Evolutionary conservation across 1,284 basidiomycete species (phyloP).

Genomic region (Cystobasidium slooffiae): DNA sequence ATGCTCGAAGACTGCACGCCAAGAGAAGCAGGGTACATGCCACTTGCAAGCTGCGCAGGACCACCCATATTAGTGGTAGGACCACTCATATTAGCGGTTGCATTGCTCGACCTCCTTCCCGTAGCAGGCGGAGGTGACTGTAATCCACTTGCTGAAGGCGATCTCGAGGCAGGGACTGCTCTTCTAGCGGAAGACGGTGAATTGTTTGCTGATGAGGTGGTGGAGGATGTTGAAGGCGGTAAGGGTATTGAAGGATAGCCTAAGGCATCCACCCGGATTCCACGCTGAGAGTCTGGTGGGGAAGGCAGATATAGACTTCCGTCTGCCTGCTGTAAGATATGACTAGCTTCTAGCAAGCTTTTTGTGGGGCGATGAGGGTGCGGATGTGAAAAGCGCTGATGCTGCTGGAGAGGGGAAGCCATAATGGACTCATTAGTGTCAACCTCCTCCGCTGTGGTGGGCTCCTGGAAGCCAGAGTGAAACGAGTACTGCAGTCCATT

Average conservation of each 20-base stretch:
- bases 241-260: neutral
- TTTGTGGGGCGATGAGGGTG: too few species aligned
- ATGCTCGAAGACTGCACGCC: neutral
- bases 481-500: constrained; percentile 7
- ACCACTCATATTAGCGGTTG: neutral
- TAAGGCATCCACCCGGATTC: constrained; percentile 1
- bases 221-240: neutral
- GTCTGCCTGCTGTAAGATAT: neutral
- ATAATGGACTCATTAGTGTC: neutral
- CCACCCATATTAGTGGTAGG: too few species aligned
- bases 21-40: neutral
- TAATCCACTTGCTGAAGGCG: neutral
- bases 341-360: too few species aligned
- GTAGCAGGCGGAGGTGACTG: neutral
- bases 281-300: constrained; percentile 28
- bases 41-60: neutral
- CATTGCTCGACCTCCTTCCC: constrained; percentile 6
- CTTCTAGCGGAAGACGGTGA: constrained; percentile 11
- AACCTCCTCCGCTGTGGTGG: neutral
- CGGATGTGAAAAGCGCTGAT: neutral
- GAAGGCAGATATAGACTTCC: neutral
- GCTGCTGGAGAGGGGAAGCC: neutral
- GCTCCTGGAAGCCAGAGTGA: constrained; percentile 28
- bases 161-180: neutral
- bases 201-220: neutral